Evolutionary conservation across 2,329 filamentous ascomycete species (phyloP), one percentile per base, ranked within the genome.

Genomic region (Graphilbum ipis-grandicollis): DNA sequence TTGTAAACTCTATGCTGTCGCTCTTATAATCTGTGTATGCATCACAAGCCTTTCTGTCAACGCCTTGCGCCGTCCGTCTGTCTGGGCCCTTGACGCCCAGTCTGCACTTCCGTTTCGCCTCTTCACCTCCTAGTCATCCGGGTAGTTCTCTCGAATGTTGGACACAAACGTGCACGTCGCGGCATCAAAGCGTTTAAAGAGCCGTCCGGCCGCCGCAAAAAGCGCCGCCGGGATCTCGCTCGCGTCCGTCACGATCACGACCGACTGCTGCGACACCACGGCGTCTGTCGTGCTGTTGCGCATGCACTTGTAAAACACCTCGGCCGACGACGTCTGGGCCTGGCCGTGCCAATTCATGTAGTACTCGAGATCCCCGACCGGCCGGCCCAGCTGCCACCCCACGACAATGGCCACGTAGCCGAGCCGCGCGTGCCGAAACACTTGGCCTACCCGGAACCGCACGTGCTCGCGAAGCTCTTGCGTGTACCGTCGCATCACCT

Each of bases 221-320:
- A 92, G 62, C 19, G 68, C 48, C 4, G 67, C 57, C 0, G 68
- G 64, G 3, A 78, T 62, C 46, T 45, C 58, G 53, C 36, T 53
- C 33, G 48, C 46, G 37, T 68, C 56, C 5, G 50, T 53, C 31
- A 83, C 58, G n/a, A 75, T 56, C 40, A 75, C 59, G 39, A 94
- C 79, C 47, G 86, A 93, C 48, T 86, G 78, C 50, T 92, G 76
- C 1, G 83, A 78, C 12, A 63, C 55, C 4, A 86, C 75, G 49
- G 86, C 82, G 31, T 80, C 69, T 36, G 78, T 67, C 3, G 21
- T 17, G 15, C 35, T 33, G 9, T 29, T 2, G 12, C 31, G 36
- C 83, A 94, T 63, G 48, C 82, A 82, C 47, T 85, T 79, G 53
- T 93, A 94, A 48, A 84, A 93, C 25, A 75, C 41, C n/a, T n/a